A percentile compares a stretch with the other conserved stretches of the same genome.
These are phyloP conservation scores for Podospora sp. DNA, from an alignment of 495 filamentous ascomycete species.

Conservation along the genomic window DNA sequence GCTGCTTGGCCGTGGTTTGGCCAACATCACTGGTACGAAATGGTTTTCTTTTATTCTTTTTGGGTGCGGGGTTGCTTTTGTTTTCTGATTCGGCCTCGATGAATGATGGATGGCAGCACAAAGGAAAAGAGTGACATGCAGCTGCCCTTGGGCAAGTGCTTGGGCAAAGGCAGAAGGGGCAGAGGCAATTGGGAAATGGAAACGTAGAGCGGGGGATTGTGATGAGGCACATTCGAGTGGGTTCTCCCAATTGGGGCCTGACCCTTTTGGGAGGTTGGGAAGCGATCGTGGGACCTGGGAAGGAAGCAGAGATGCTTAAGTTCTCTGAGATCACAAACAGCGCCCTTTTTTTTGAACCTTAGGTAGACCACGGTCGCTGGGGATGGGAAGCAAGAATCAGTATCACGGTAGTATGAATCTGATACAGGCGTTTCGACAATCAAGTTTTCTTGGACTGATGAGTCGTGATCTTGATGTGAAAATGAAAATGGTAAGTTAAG, in stretches of 20 bases:
- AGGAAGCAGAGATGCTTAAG: not conserved
- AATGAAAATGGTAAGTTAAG: not conserved
- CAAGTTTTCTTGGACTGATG: not conserved
- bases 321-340: not conserved
- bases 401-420: slow-evolving; percentile 16
- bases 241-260: too few species aligned
- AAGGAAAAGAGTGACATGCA: not conserved
- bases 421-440: slow-evolving; percentile 1
- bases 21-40: not conserved
- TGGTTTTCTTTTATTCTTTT: slow-evolving; percentile 5
- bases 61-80: not conserved
- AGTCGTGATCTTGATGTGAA: not conserved
- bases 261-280: not conserved
- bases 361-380: not conserved
- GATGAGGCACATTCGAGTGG: not conserved
- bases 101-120: slow-evolving; percentile 1
- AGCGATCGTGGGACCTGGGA: not conserved
- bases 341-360: not conserved
- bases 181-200: not conserved
- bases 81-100: slow-evolving; percentile 6
- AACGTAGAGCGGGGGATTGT: not conserved
- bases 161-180: not conserved
- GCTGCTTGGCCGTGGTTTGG: not conserved
- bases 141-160: slow-evolving; percentile 5
- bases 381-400: not conserved